These are phyloP conservation scores for Wilcoxina mikolae DNA, from an alignment of 495 filamentous ascomycete genomes.

Conservation along the genomic window DNA sequence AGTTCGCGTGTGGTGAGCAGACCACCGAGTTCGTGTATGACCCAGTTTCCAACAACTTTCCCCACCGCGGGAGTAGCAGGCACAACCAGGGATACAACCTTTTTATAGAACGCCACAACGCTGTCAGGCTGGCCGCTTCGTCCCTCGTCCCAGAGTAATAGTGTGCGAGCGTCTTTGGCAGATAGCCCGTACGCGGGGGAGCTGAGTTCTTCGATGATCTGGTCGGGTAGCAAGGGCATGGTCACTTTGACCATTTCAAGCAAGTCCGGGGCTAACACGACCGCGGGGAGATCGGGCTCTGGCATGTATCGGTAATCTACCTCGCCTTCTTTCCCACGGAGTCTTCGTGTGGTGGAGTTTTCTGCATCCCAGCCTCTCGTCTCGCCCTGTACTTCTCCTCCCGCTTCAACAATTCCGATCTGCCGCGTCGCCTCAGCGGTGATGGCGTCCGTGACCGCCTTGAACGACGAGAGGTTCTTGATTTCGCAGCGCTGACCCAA, in stretches of 20 bases:
- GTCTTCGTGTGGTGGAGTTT: constrained; percentile 53
- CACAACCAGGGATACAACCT: constrained; percentile 39
- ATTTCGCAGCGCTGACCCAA: constrained; percentile 89
- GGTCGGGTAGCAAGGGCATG: constrained; percentile 57
- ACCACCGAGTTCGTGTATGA: constrained; percentile 78
- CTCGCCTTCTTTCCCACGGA: constrained; percentile 90
- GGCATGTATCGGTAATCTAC: constrained; percentile 99
- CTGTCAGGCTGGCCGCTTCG: constrained; percentile 34
- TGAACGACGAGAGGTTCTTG: constrained; percentile 92
- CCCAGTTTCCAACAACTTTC: constrained; percentile 31
- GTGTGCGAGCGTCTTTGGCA: constrained; percentile 72
- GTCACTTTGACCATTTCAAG: constrained; percentile 43
- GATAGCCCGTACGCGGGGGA: constrained; percentile 45
- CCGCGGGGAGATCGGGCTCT: constrained; percentile 74
- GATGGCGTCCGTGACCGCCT: constrained; percentile 86
- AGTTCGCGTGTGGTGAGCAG: constrained; percentile 43
- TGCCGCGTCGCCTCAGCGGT: constrained; percentile 80
- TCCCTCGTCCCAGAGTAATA: constrained; percentile 65
- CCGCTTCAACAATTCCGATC: constrained; percentile 62
- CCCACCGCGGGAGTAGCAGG: constrained; percentile 13
- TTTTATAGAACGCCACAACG: constrained; percentile 67
- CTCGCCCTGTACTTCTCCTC: constrained; percentile 67
- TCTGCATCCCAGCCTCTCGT: constrained; percentile 85
- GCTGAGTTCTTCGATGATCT: constrained; percentile 45
- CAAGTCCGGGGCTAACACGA: constrained; percentile 58